phyloP scores from a whole-genome alignment of 2,329 filamentous ascomycete genomes.

The Penicillium capsulatum region DNA sequence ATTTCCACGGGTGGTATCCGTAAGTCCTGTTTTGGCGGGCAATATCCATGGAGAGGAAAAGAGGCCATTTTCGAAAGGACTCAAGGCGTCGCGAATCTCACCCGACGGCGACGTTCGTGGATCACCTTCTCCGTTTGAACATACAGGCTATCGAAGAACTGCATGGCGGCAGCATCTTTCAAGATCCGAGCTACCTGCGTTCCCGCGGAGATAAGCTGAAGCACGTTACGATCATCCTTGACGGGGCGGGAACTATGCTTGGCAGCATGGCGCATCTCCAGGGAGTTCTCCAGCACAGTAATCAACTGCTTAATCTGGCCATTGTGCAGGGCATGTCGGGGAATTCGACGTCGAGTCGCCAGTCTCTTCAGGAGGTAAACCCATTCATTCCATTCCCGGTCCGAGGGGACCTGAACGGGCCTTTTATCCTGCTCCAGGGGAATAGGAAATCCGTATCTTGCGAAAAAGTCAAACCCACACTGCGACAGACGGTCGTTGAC shows the following conservation, averaged over 20 bases:
- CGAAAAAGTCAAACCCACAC: conserved; percentile 85
- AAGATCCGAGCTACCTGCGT: conserved; percentile 84
- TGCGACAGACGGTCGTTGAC: conserved; percentile 82
- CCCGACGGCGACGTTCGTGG: conserved; percentile 55
- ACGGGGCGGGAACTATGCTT: conserved; percentile 78
- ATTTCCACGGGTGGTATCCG: no score
- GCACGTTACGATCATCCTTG: conserved; percentile 83
- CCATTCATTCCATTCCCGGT: conserved; percentile 89
- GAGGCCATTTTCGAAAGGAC: background rate
- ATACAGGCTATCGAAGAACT: conserved; percentile 76
- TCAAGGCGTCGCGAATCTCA: conserved; percentile 35
- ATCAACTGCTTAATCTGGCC: conserved; percentile 89
- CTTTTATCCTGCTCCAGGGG: conserved; percentile 78
- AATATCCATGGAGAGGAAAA: no score
- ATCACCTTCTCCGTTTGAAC: conserved; percentile 76
- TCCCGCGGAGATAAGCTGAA: conserved; percentile 81
- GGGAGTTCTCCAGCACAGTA: conserved; percentile 79
- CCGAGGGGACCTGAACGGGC: conserved; percentile 67
- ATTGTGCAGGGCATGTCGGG: conserved; percentile 77
- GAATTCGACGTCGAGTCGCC: conserved; percentile 80
- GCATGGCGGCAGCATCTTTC: conserved; percentile 79
- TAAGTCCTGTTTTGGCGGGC: no score
- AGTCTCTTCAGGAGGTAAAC: conserved; percentile 80
- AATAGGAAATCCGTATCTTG: conserved; percentile 86
- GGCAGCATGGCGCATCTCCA: conserved; percentile 81